Evolutionary conservation across 345 rosid species (phyloP).

Genomic region (Passiflora organensis): DNA sequence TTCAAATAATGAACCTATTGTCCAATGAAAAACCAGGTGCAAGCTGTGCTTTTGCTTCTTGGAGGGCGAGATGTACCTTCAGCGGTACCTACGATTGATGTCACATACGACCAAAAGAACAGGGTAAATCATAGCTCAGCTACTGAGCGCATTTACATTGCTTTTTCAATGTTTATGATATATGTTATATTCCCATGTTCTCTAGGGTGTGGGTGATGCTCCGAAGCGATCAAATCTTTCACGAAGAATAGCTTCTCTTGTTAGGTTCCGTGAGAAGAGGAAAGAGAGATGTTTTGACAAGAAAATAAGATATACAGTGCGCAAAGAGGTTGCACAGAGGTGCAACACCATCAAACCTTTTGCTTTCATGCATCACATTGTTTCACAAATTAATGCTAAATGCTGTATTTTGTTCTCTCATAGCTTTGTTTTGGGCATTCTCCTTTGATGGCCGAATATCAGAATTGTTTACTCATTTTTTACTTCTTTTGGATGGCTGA

Average conservation of each 20-base stretch:
- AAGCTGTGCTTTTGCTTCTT: slow-evolving; percentile 66
- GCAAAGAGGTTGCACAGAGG: slow-evolving; percentile 81
- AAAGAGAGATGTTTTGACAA: slow-evolving; percentile 81
- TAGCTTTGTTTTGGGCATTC: no score
- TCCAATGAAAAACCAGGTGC: slow-evolving; percentile 38
- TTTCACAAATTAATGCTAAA: no score
- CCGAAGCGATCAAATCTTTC: slow-evolving; percentile 57
- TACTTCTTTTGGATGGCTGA: no score
- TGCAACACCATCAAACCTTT: slow-evolving; percentile 7
- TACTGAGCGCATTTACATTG: background rate
- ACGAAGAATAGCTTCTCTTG: slow-evolving; percentile 63
- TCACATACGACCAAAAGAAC: slow-evolving; percentile 38
- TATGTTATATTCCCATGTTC: slow-evolving; percentile 12
- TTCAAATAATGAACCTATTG: background rate
- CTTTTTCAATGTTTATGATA: slow-evolving; percentile 3
- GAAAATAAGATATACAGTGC: slow-evolving; percentile 64
- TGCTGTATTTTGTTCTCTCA: no score
- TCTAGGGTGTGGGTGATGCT: slow-evolving; percentile 38
- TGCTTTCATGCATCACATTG: no score
- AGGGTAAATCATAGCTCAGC: slow-evolving; percentile 28
- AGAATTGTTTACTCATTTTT: no score
- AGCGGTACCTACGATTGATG: slow-evolving; percentile 47
- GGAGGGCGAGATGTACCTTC: slow-evolving; percentile 53
- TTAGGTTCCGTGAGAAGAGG: slow-evolving; percentile 68
- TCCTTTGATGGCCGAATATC: no score